Evolutionary conservation across 2,329 filamentous ascomycete genomes (phyloP).

Genomic region (Cercospora janseana): DNA sequence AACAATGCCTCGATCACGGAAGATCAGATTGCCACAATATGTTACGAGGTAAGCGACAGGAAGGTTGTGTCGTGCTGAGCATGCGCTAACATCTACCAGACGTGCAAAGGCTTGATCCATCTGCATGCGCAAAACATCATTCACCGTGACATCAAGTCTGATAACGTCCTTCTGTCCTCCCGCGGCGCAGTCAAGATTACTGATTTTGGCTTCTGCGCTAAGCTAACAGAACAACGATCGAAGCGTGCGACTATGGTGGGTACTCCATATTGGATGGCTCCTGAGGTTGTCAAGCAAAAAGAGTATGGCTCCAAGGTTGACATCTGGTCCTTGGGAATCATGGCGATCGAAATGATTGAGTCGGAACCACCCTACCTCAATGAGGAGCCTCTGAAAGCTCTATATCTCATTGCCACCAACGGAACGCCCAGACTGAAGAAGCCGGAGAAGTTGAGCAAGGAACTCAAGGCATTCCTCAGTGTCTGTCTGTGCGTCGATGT

Average conservation of each 20-base stretch:
- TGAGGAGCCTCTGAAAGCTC: slow-evolving; percentile 93
- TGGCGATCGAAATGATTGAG: slow-evolving; percentile 99
- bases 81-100: slow-evolving; percentile 55
- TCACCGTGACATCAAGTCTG: slow-evolving; percentile 98
- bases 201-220: slow-evolving; percentile 98
- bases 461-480: slow-evolving; percentile 93
- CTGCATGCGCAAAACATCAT: slow-evolving; percentile 96
- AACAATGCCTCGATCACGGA: slow-evolving; percentile 93
- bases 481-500: slow-evolving; percentile 97
- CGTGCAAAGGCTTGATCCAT: slow-evolving; percentile 90
- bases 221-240: slow-evolving; percentile 92
- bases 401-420: slow-evolving; percentile 97
- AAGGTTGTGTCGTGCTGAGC: background rate
- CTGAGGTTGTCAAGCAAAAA: slow-evolving; percentile 98
- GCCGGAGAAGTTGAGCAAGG: slow-evolving; percentile 95
- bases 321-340: slow-evolving; percentile 98
- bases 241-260: slow-evolving; percentile 99
- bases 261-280: slow-evolving; percentile 99
- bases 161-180: slow-evolving; percentile 92
- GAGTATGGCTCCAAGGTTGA: slow-evolving; percentile 98
- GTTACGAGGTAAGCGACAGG: slow-evolving; percentile 70
- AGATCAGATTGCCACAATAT: slow-evolving; percentile 97
- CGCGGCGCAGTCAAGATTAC: slow-evolving; percentile 93
- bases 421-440: slow-evolving; percentile 96
- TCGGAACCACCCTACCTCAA: slow-evolving; percentile 97